These are phyloP conservation scores for Leccinum subrobustum DNA, from an alignment of 1,284 basidiomycete genomes.

Conservation along the genomic window DNA sequence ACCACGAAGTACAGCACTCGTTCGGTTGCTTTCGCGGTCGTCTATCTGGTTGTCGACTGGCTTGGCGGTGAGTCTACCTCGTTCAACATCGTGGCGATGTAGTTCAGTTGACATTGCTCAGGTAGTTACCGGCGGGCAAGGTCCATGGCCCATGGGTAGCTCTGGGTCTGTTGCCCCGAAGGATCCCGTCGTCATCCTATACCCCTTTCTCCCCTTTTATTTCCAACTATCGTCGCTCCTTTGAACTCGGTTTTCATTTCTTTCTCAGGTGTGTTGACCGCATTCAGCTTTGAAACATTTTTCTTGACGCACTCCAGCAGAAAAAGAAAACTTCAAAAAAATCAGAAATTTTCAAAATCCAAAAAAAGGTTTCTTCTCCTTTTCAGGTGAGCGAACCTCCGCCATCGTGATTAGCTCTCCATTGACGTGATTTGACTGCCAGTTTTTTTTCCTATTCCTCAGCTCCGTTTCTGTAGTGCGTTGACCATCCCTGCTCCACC, in stretches of 20 bases:
- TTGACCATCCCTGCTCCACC: neutral
- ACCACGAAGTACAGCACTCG: no score
- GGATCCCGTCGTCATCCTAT: conserved; percentile 6
- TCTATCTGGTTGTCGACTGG: neutral
- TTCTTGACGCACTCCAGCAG: neutral
- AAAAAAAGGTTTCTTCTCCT: neutral
- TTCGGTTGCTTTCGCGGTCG: no score
- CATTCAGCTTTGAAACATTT: no score
- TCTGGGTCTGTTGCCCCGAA: neutral
- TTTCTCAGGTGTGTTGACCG: neutral
- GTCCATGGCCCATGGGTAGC: neutral
- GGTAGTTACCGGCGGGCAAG: neutral
- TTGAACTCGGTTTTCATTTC: neutral
- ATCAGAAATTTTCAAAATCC: no score
- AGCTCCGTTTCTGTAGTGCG: neutral
- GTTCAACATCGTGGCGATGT: neutral
- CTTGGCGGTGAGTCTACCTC: neutral
- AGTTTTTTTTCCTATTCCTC: no score
- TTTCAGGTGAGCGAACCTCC: neutral
- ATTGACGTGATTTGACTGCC: no score
- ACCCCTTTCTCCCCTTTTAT: conserved; percentile 5
- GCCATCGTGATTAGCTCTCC: neutral
- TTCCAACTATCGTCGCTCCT: conserved; percentile 1
- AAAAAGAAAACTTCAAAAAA: conserved; percentile 3
- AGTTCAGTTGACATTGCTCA: neutral